These are phyloP conservation scores for Lagenaria siceraria DNA, from an alignment of 306 rosid genomes.

Conservation along the genomic window DNA sequence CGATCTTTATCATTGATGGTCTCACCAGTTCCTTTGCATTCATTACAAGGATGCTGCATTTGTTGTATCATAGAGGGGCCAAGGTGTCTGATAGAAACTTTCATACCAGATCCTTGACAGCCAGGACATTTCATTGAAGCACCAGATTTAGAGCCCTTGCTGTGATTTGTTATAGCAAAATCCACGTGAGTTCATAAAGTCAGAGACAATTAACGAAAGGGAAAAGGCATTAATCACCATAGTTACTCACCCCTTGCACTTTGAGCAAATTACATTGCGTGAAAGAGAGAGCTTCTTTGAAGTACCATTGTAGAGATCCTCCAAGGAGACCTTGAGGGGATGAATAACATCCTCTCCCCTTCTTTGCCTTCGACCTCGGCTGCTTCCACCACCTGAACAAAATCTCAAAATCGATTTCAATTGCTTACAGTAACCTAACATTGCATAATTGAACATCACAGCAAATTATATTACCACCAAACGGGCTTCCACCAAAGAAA, in stretches of 20 bases:
- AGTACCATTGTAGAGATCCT: slow-evolving; percentile 71
- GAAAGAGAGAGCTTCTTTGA: slow-evolving; percentile 94
- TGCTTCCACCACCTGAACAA: slow-evolving; percentile 55
- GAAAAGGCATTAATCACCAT: neutral
- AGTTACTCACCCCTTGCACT: slow-evolving; percentile 71
- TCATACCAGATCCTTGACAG: slow-evolving; percentile 96
- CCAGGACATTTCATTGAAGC: slow-evolving; percentile 78
- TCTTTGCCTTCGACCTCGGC: slow-evolving; percentile 91
- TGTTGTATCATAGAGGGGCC: slow-evolving; percentile 98
- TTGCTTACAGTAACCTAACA: neutral
- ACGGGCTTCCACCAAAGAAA: slow-evolving; percentile 84
- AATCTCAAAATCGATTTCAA: neutral
- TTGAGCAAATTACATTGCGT: slow-evolving; percentile 63
- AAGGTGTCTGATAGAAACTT: slow-evolving; percentile 79
- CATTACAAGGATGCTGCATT: slow-evolving; percentile 95
- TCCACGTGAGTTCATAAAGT: neutral
- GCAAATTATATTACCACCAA: slow-evolving; percentile 40
- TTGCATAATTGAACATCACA: neutral
- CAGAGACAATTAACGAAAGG: no score
- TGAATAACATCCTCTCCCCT: slow-evolving; percentile 93
- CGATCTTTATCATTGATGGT: slow-evolving; percentile 84
- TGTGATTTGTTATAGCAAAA: slow-evolving; percentile 15
- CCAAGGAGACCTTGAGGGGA: slow-evolving; percentile 85
- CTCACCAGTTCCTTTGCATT: slow-evolving; percentile 94
- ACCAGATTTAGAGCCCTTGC: slow-evolving; percentile 92